A percentile compares a stretch with the other conserved stretches of the same genome.
Evolutionary conservation across 176 grass and related monocot species (phyloP).

Genomic region (Otatea glauca): DNA sequence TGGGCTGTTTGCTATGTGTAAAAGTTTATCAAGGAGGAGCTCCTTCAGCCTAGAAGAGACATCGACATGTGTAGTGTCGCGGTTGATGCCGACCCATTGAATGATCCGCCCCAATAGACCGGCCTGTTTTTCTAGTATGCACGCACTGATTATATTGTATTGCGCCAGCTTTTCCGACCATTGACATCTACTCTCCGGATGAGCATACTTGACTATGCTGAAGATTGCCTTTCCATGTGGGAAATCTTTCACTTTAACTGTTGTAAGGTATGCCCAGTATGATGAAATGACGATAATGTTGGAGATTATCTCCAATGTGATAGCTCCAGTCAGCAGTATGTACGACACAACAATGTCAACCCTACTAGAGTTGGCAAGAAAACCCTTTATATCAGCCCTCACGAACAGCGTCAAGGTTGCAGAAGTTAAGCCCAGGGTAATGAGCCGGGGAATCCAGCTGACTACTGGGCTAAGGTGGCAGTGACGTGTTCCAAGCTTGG

Average conservation of each 20-base stretch:
- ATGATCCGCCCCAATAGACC: no score
- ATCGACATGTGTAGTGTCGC: neutral
- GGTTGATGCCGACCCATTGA: neutral
- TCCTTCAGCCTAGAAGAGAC: slow-evolving; percentile 1
- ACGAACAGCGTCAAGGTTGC: neutral
- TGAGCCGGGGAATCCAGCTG: neutral
- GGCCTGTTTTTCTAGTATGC: no score
- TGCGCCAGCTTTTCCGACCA: no score
- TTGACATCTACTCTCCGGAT: no score
- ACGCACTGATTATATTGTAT: no score
- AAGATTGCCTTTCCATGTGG: no score
- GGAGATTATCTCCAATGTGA: slow-evolving; percentile 27
- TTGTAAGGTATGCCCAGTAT: slow-evolving; percentile 26
- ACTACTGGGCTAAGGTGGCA: neutral
- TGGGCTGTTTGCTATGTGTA: neutral
- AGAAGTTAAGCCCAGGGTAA: neutral
- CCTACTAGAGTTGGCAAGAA: neutral
- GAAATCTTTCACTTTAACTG: no score
- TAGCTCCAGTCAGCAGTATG: slow-evolving; percentile 20
- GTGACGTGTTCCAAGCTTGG: slow-evolving; percentile 18
- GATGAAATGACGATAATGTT: slow-evolving; percentile 32
- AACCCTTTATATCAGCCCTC: neutral
- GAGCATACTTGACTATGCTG: no score
- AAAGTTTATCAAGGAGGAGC: slow-evolving; percentile 30
- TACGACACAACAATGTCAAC: slow-evolving; percentile 46